Base-by-base conservation (phyloP, 768 basidiomycete species). In the Mycena vitilis region DNA sequence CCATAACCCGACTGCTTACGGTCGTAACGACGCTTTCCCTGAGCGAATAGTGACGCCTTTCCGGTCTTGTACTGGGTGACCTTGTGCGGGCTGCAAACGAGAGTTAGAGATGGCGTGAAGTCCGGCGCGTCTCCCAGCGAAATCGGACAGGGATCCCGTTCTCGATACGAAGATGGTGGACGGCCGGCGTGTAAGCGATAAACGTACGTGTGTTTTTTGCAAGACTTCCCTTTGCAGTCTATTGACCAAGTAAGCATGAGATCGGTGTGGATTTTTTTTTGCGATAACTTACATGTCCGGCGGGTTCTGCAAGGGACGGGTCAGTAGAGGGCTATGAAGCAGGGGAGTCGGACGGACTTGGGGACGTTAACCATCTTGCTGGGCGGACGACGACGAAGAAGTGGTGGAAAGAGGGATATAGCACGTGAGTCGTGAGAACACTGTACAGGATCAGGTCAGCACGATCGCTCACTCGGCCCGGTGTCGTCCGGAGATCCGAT, bases 1-100 rank as follows among this genome's bases (percentile, higher is more conserved):
- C 97, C 97, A 85, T 98, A 99, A 84, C 97, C 94, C 73, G 92
- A 92, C 83, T 94, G 96, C 89, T 98, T 97, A 78, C 97, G 92
- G 87, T 99, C 98, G 85, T 99, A 99, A 86, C 98, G 95, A 78
- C 98, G 94, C 91, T 99, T 99, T 86, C 98, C 98, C 86, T 99
- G 97, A 60, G 95, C 98, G 80, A 94, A 94, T 71, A 96, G 84
- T 68, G 98, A 99, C 80, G 95, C 97, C 85, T 99, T 99, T 80
- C 98, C 98, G 89, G 95, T 98, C 92, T 99, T 99, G 90, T 99
- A 99, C 82, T 99, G 97, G 67, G 97, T 98, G 77, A 99, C 97
- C 84, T 99, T 99, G 86, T 99, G 97, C 66, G 96, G 96, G 71
- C 95, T 96, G 78, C 12, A 30, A 34, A 22, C 13, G 11, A 40